Base-by-base conservation (phyloP, 768 basidiomycete genomes). In the Solioccasus polychromus region DNA sequence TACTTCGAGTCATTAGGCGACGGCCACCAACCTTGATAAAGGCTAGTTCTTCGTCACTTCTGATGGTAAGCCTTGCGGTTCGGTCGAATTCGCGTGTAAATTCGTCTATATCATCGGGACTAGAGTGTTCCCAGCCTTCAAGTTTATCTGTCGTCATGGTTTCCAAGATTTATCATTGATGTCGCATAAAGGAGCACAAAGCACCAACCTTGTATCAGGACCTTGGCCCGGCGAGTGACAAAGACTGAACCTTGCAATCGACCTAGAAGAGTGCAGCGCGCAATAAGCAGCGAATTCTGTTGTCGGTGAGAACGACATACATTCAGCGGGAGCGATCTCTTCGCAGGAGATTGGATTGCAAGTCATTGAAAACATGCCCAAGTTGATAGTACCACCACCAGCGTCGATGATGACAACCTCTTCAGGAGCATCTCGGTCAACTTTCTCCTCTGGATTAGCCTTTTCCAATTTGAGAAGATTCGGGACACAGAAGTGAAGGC, bases 161-260 rank as follows among this genome's bases (percentile, higher is more conserved):
- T 24, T 28, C 5, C 18, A 5, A 5, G 17, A 10, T 1, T 37
- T 15, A 9, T 30, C 15, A 31, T 23, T 35, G 5, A 4, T 3
- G 32, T 5, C 12, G 24, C 8, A 38, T 10, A 35, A 5, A 5
- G 20, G 17, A 7, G n/a, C 31, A 22, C 26, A 26, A 20, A 5
- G 19, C 20, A 35, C 36, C 49, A 47, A 75, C 75, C 49, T 46
- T 64, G 53, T 2, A 78, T 54, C 46, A 67, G 65, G 9, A 52
- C 47, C 1, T 55, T 52, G 2, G 74, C 73, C 29, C 68, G 64
- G 10, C 68, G 64, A 18, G 63, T 75, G 12, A 78, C 73, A 48
- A 73, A 75, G 1, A 74, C 65, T 0, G 76, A 77, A 17, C 76
- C 76, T 35, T 70, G 61, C 38, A 76, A 67, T 23, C 67, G 65